Conservation (phyloP, 306 rosid genomes). For the Sicyos edulis region DNA sequence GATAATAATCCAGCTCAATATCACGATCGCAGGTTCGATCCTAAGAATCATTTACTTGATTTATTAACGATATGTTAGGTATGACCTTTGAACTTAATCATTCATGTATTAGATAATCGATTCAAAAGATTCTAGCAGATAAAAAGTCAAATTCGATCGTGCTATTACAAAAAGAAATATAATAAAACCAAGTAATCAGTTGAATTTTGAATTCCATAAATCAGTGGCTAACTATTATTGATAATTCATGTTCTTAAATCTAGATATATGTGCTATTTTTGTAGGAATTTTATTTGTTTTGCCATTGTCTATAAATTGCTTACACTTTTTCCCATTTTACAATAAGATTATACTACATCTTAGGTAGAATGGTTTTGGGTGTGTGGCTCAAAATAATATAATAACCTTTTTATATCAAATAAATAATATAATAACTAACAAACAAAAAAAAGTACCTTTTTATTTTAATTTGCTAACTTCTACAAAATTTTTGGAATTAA, state of each 20-base stretch:
- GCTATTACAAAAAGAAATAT: not conserved
- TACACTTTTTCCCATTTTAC: not conserved
- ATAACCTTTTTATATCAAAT: too few species aligned
- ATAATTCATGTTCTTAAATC: constrained; percentile 1
- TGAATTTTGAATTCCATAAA: not conserved
- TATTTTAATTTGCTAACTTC: not conserved
- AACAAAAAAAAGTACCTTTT: constrained; percentile 1
- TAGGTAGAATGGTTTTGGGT: not conserved
- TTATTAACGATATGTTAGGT: too few species aligned
- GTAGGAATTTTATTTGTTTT: not conserved
- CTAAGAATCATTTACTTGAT: too few species aligned
- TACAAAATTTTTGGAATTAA: not conserved
- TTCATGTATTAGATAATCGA: too few species aligned
- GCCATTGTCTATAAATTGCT: not conserved
- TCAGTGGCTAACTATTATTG: not conserved
- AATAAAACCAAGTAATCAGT: not conserved
- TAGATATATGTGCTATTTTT: not conserved
- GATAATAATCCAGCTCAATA: too few species aligned
- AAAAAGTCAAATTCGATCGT: not conserved
- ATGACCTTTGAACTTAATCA: too few species aligned
- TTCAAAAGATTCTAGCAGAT: not conserved
- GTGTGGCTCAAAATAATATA: not conserved
- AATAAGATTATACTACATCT: not conserved
- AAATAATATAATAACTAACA: not conserved
- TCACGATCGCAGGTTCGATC: too few species aligned